Percentiles rank a stretch among this genome's conserved stretches.
Evolutionary conservation across 176 grass and related monocot species (phyloP).

Genomic region (Secale cereale): DNA sequence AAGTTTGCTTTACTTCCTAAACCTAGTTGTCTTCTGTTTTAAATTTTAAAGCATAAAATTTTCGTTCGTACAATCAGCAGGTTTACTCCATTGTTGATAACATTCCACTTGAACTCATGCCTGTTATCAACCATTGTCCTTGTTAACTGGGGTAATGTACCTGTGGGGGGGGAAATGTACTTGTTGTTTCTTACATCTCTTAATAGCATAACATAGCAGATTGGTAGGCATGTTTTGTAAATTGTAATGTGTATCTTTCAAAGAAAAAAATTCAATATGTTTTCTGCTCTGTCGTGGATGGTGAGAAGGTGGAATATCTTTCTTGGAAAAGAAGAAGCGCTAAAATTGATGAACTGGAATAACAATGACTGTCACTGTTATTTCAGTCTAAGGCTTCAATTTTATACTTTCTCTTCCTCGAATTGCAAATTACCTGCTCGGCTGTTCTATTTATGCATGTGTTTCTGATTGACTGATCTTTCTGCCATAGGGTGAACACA

Average conservation of each 20-base stretch:
- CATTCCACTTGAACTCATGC: background rate
- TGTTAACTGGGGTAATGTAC: conserved; percentile 7
- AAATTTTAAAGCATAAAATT: background rate
- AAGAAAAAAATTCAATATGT: conserved; percentile 6
- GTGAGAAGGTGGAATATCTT: conserved; percentile 88
- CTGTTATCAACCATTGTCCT: background rate
- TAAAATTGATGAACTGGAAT: conserved; percentile 93
- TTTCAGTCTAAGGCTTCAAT: conserved; percentile 76
- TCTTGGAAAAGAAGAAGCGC: conserved; percentile 71
- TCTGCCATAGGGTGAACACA: conserved; percentile 66
- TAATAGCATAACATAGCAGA: conserved; percentile 17
- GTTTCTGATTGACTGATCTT: conserved; percentile 29
- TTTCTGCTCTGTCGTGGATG: conserved; percentile 67
- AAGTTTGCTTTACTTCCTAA: conserved; percentile 33
- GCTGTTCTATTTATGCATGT: conserved; percentile 20
- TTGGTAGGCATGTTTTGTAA: conserved; percentile 17
- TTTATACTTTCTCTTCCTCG: background rate
- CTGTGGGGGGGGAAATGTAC: background rate
- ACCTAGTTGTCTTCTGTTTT: background rate
- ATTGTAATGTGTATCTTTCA: no score
- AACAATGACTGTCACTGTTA: conserved; percentile 72
- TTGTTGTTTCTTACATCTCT: conserved; percentile 9
- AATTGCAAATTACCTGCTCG: conserved; percentile 4
- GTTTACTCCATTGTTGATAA: background rate
- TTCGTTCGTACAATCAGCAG: background rate